Evolutionary conservation across 179 eudicot genomes (phyloP), one percentile per base, ranked within the genome.

Genomic region (Nepenthes alata): DNA sequence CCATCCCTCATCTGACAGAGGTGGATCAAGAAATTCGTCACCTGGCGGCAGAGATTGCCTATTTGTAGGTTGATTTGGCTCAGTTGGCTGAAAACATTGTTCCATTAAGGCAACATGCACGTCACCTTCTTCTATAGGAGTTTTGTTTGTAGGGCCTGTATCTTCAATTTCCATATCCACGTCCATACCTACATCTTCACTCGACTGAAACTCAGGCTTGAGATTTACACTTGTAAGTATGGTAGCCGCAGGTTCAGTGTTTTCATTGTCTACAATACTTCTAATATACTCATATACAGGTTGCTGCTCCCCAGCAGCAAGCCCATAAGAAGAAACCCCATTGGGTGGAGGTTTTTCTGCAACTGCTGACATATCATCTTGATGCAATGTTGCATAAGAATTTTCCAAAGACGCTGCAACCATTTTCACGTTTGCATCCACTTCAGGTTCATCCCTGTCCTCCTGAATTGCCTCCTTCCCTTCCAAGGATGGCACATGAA

Each of bases 81-180:
- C 44, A 68, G 49, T 70, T 13, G 76, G 70, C 58, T 68, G 72
- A 72, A 61, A 48, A 25, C 68, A 59, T 16, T 63, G 69, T 69
- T 71, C 84, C 16, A 68, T 44, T 37, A 67, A 62, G 14, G 52
- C 52, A 50, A 14, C 53, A 37, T 25, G 12, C 49, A 58, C 62
- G 47, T 48, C 67, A 12, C 59, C 70, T 44, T 53, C 37, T 25
- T 56, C 65, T 15, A 37, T n/a, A n/a, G 66, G 13, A 37, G 61
- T 45, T 38, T 45, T 53, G 51, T 47, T 52, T 56, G 74, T 5
- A 66, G 78, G 74, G 62, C 48, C 25, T 54, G 70, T 55, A 63
- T 84, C 95, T 71, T 89, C 98, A 67, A 93, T 85, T 79, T 93
- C 98, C 98, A 93, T 93, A 65, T 93, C 98, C 52, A 93, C 84